Evolutionary conservation across 1,284 basidiomycete genomes (phyloP), one percentile per base, ranked within the genome.

Genomic region (Inonotus hispidus): DNA sequence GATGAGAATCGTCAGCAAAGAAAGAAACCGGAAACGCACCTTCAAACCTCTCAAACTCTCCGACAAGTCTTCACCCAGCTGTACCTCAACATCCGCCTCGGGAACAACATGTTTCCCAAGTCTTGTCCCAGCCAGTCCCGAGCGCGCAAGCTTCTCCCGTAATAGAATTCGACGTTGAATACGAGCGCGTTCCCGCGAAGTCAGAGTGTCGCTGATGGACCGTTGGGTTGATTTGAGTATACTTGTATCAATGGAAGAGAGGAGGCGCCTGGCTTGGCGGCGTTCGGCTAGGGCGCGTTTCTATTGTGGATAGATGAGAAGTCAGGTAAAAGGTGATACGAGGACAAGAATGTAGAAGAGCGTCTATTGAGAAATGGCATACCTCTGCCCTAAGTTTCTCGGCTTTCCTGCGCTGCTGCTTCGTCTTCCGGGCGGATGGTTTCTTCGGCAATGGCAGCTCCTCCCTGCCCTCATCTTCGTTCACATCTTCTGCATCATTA

Each of bases 41-140:
- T 94, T 94, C 67, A 99, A 75, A 56, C 81, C 87, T 54, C 95
- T 77, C 66, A 98, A 73, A 68, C 80, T 93, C 73, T 98, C 96
- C 61, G 84, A 89, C 43, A 98, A 74, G 69, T 98, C 94, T 66
- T 98, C 95, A 4, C 92, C 92, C 0, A 96, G 81, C 73, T 98
- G 95, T 14, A 98, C 94, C 53, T 90, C 88, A 7, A 95, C 80
- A 25, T 82, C 77, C 6, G 77, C 80, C 66, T 85, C 83, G 1
- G 83, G 84, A 0, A 97, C 88, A 50, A 81, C 78, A 68, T 93
- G 84, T 73, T 88, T 92, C 25, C 94, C 89, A 6, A 96, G 66
- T 71, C 82, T 82, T 72, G 84, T 76, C 39, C 85, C 92, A 47
- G 75, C 82, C 16, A 93, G 71, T 3, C 90, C 89, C 25, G 68